Evolutionary conservation across 306 rosid genomes (phyloP).

Genomic region (Dalbergia cultrata): DNA sequence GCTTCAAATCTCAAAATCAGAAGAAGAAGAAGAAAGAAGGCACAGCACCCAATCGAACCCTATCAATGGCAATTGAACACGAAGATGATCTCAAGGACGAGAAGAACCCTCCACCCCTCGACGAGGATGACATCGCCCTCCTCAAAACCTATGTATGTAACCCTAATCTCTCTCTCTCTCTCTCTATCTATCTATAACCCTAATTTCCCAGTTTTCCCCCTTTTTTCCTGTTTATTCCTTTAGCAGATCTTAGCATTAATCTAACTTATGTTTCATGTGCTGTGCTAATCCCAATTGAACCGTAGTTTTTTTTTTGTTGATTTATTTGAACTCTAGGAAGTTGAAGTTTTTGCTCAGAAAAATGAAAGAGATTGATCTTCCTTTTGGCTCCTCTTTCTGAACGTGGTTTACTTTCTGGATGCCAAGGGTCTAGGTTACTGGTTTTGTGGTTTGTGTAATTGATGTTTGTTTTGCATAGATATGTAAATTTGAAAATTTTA

Average conservation of each 20-base stretch:
- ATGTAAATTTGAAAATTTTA: background rate
- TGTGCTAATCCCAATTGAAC: constrained; percentile 3
- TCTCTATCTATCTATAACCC: constrained; percentile 47
- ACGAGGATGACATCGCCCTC: constrained; percentile 94
- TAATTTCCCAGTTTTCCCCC: constrained; percentile 27
- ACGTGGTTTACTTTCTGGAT: background rate
- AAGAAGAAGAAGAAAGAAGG: background rate
- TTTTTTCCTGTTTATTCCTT: constrained; percentile 13
- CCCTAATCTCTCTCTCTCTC: background rate
- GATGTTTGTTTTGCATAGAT: background rate
- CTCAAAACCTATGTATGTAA: constrained; percentile 91
- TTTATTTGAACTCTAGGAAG: background rate
- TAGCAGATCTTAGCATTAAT: constrained; percentile 22
- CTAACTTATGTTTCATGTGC: background rate
- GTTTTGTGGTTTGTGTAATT: constrained; percentile 33
- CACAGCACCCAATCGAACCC: background rate
- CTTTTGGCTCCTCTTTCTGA: background rate
- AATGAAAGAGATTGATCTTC: background rate
- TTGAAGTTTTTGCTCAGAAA: background rate
- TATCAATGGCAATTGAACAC: constrained; percentile 76
- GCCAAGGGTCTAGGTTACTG: background rate
- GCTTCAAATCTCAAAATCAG: background rate
- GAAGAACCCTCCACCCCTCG: constrained; percentile 97
- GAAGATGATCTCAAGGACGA: constrained; percentile 97
- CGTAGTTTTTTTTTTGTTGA: background rate